Base-by-base conservation (phyloP, 202 grass and related monocot genomes). In the Carex arenaria region DNA sequence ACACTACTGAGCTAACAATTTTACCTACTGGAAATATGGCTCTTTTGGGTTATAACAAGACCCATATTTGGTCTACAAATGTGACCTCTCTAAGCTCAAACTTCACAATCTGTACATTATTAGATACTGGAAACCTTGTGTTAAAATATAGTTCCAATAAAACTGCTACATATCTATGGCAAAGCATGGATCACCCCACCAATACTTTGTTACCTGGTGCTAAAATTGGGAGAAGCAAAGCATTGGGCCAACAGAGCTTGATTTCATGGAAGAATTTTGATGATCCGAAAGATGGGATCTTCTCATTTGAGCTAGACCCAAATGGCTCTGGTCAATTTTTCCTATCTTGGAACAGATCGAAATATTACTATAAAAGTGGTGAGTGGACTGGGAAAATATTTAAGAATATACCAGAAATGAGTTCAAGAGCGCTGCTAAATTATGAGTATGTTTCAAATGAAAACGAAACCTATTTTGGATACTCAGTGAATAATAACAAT, bases 121-220 rank as follows among this genome's bases (percentile, higher is more conserved):
- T 92, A 0, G 87, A 89, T 74, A 89, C 55, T 10, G 90, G 90
- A 7, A 92, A 92, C 56, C 71, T 89, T 18, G 78, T 89, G 5
- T 51, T 89, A 23, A 7, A 10, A 47, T 1, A 71, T 1, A 19
- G 10, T 17, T 13, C 56, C 32, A 80, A 45, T 68, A 23, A 43
- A 23, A 62, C 65, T 43, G 72, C 13, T 36, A 42, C 72, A 20
- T 10, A 47, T 4, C 67, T 88, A 22, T 97, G 91, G 91, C 87
- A 91, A 76, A 97, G 91, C 85, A 89, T 93, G 0, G 84, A 97
- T n/a, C 45, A 97, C 36, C 88, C 86, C 5, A 88, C 89, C 0
- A 75, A 97, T 87, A 91, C 86, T 13, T 67, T 30, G 1, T 23
- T 90, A 5, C 67, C 88, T 1, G 80, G 85, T 23, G 69, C 18